These are phyloP conservation scores for Zopfia rhizophila DNA, from an alignment of 2,329 filamentous ascomycete species.

Conservation along the genomic window DNA sequence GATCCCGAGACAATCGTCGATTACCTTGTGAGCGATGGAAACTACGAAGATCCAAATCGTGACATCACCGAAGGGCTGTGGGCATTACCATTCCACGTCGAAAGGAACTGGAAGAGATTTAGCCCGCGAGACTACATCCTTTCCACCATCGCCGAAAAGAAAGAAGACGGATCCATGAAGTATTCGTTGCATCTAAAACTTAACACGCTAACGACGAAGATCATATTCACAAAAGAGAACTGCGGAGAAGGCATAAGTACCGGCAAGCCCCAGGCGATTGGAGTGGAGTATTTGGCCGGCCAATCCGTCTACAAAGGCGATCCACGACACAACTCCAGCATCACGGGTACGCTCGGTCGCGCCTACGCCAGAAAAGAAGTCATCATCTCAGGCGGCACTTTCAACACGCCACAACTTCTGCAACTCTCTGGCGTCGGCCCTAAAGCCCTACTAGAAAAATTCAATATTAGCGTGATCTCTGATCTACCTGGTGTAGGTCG, in stretches of 20 bases:
- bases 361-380: slow-evolving; percentile 34
- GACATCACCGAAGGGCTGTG: slow-evolving; percentile 47
- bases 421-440: slow-evolving; percentile 71
- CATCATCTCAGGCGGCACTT: slow-evolving; percentile 58
- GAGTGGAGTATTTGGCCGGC: slow-evolving; percentile 56
- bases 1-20: slow-evolving; percentile 26
- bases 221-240: slow-evolving; percentile 46
- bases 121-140: slow-evolving; percentile 28
- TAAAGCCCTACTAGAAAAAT: slow-evolving; percentile 59
- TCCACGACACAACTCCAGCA: slow-evolving; percentile 42
- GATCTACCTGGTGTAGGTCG: slow-evolving; percentile 54
- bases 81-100: slow-evolving; percentile 47
- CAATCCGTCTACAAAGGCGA: slow-evolving; percentile 56
- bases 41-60: slow-evolving; percentile 24
- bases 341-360: slow-evolving; percentile 11
- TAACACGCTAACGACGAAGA: slow-evolving; percentile 52
- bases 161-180: slow-evolving; percentile 17
- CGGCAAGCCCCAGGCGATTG: slow-evolving; percentile 49
- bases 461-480: slow-evolving; percentile 63
- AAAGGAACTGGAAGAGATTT: slow-evolving; percentile 27
- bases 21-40: slow-evolving; percentile 26
- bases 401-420: slow-evolving; percentile 70
- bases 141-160: slow-evolving; percentile 16
- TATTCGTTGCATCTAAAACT: slow-evolving; percentile 39
- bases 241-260: too few species aligned